These are phyloP conservation scores for Brachypodium distachyon DNA, from an alignment of 202 grass and related monocot genomes.

Conservation along the genomic window DNA sequence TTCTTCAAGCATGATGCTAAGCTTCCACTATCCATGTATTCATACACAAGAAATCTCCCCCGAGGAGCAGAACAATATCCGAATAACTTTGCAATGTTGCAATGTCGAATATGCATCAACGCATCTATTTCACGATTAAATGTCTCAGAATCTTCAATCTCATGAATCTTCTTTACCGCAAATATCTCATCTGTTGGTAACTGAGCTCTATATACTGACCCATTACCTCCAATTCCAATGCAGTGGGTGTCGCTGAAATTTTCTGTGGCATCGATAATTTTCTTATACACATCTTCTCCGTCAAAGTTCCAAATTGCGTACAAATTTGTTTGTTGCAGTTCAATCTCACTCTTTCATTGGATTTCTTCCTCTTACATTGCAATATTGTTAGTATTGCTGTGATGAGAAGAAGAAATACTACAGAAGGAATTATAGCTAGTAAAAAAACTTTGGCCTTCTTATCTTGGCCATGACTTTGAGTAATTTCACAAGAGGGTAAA, in stretches of 20 bases:
- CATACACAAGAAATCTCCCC: background rate
- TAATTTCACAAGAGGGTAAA: background rate
- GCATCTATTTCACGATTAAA: background rate
- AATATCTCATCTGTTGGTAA: background rate
- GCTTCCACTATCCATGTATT: background rate
- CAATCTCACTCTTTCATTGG: background rate
- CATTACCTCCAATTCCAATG: background rate
- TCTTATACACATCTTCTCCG: background rate
- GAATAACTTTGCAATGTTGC: background rate
- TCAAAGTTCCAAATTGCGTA: background rate
- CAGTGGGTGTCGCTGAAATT: background rate
- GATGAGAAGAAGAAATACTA: background rate
- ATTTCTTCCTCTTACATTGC: background rate
- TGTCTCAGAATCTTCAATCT: background rate
- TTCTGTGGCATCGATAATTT: background rate
- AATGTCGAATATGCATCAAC: background rate
- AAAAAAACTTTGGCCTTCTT: background rate
- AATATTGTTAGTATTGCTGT: background rate
- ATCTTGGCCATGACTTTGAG: background rate
- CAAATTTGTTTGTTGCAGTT: background rate
- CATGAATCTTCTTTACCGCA: slow-evolving; percentile 13
- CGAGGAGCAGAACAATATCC: background rate
- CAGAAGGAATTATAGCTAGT: background rate
- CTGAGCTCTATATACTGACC: background rate
- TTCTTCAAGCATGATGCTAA: background rate